phyloP scores from a whole-genome alignment of 2,329 filamentous ascomycete genomes.

The Chaetothyriales sp. region DNA sequence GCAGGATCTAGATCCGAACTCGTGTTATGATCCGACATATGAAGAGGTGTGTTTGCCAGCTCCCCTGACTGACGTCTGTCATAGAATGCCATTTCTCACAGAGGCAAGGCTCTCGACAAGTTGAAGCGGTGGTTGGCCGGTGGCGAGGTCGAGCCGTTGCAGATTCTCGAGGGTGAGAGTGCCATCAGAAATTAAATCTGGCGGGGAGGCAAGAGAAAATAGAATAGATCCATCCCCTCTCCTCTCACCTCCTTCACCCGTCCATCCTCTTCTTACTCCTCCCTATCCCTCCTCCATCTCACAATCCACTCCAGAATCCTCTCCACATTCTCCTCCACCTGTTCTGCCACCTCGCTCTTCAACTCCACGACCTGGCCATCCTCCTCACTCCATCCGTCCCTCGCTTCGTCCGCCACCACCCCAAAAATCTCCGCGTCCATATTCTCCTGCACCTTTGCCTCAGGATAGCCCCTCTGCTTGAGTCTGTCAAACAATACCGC shows the following conservation, averaged over 20 bases:
- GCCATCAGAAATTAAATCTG: neutral
- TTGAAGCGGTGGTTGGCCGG: constrained; percentile 65
- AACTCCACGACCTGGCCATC: constrained; percentile 66
- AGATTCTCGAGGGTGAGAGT: neutral
- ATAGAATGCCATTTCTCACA: constrained; percentile 79
- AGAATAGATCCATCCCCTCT: constrained; percentile 3
- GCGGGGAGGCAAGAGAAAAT: neutral
- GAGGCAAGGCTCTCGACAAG: constrained; percentile 73
- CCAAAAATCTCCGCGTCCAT: constrained; percentile 97
- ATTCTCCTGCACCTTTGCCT: constrained; percentile 87
- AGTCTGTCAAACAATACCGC: constrained; percentile 73
- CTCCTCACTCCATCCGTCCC: constrained; percentile 71
- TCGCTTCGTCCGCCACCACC: constrained; percentile 77
- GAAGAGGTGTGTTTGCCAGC: neutral
- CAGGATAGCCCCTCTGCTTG: constrained; percentile 58
- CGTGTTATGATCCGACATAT: too few relatives aligned
- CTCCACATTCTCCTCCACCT: constrained; percentile 80
- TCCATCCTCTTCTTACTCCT: constrained; percentile 16
- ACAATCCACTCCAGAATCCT: constrained; percentile 69
- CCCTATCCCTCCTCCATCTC: constrained; percentile 56
- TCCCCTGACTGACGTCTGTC: neutral
- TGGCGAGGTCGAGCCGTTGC: constrained; percentile 17
- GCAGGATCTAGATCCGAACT: too few relatives aligned
- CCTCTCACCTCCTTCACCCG: constrained; percentile 1
- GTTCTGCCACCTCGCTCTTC: constrained; percentile 63